A percentile compares a stretch with the other conserved stretches of the same genome.
These are phyloP conservation scores for Henningerozyma blattae DNA, from an alignment of 805 yeast species.

Conservation along the genomic window DNA sequence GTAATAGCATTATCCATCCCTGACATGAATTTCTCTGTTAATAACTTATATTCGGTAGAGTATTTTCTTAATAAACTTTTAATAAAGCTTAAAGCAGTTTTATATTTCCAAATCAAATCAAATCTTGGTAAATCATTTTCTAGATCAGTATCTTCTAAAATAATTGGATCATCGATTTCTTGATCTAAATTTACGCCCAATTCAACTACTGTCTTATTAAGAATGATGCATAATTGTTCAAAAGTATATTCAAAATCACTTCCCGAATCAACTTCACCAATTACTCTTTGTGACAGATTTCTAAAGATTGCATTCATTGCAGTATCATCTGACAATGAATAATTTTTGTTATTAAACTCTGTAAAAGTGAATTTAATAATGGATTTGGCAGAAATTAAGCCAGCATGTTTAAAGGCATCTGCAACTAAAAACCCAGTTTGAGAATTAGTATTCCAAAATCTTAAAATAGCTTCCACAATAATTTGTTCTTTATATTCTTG, in stretches of 20 bases:
- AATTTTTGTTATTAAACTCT: constrained; percentile 23
- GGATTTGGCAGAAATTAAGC: constrained; percentile 30
- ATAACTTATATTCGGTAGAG: constrained; percentile 30
- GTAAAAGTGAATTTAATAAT: constrained; percentile 33
- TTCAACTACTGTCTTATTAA: constrained; percentile 11
- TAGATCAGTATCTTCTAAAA: constrained; percentile 15
- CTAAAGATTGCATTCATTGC: constrained; percentile 33
- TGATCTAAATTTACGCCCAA: constrained; percentile 10
- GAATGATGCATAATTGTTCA: constrained; percentile 14
- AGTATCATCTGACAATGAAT: constrained; percentile 33
- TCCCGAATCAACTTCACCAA: constrained; percentile 14
- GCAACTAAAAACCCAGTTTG: constrained; percentile 51
- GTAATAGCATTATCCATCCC: constrained; percentile 24
- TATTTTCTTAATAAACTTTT: constrained; percentile 32
- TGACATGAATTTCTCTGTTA: constrained; percentile 13
- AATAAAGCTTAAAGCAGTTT: constrained; percentile 25
- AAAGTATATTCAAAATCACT: constrained; percentile 19
- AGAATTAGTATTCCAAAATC: constrained; percentile 56
- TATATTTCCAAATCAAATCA: constrained; percentile 33
- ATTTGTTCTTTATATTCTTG: constrained; percentile 26
- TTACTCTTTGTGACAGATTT: constrained; percentile 18
- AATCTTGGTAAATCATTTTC: constrained; percentile 18
- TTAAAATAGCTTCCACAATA: constrained; percentile 44
- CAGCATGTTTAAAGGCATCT: constrained; percentile 37
- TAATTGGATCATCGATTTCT: constrained; percentile 8